Percentiles rank a stretch among this genome's conserved stretches.
Evolutionary conservation across 2,329 filamentous ascomycete genomes (phyloP).

Genomic region (Fusarium tanahbumbuense): DNA sequence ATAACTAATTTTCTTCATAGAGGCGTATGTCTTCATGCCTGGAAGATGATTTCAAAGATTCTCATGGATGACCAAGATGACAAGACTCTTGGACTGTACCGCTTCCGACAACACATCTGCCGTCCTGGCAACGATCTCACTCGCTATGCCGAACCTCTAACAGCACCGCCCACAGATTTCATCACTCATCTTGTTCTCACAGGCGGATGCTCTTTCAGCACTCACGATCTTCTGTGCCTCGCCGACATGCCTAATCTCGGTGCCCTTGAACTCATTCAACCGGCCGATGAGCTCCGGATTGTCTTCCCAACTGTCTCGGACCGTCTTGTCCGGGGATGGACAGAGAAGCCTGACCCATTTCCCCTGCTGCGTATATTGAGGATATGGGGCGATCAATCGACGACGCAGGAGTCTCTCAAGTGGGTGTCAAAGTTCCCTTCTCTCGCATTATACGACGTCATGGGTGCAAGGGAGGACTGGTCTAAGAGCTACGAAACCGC

Average conservation of each 20-base stretch:
- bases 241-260: slow-evolving; percentile 59
- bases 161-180: slow-evolving; percentile 53
- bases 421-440: slow-evolving; percentile 58
- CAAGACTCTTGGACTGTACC: slow-evolving; percentile 53
- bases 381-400: slow-evolving; percentile 57
- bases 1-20: slow-evolving; percentile 33
- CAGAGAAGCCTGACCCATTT: slow-evolving; percentile 56
- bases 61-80: slow-evolving; percentile 50
- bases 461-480: slow-evolving; percentile 54
- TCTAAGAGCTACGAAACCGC: slow-evolving; percentile 39
- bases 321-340: slow-evolving; percentile 60
- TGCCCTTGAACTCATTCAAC: slow-evolving; percentile 60
- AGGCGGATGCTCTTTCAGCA: slow-evolving; percentile 50
- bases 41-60: slow-evolving; percentile 54
- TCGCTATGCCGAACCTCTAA: slow-evolving; percentile 54
- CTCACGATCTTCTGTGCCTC: slow-evolving; percentile 56
- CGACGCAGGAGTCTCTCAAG: slow-evolving; percentile 55
- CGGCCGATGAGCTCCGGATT: slow-evolving; percentile 44
- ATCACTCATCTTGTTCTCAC: slow-evolving; percentile 57
- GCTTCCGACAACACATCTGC: slow-evolving; percentile 56
- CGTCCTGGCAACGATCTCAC: slow-evolving; percentile 50
- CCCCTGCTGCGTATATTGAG: slow-evolving; percentile 60
- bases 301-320: slow-evolving; percentile 57
- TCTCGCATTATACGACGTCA: slow-evolving; percentile 59
- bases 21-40: slow-evolving; percentile 54